A percentile compares a stretch with the other conserved stretches of the same genome.
Evolutionary conservation across 2,329 filamentous ascomycete species (phyloP).

Genomic region (Sclerotiophoma versabilis): DNA sequence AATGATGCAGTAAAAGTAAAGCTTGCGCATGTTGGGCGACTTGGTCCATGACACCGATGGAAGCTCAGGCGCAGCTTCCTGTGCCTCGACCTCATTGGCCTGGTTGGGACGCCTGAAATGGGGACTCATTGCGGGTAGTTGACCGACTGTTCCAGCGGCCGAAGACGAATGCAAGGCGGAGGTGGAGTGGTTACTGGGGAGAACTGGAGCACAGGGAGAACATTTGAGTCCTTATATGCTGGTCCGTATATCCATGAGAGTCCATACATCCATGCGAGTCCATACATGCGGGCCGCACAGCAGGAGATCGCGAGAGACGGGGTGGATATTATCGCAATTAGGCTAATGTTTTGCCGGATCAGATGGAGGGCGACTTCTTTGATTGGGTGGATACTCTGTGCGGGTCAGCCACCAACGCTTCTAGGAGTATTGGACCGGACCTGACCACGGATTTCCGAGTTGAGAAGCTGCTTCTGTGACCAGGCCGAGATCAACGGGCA

Average conservation of each 20-base stretch:
- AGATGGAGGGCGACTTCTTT: conserved; percentile 14
- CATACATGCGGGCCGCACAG: conserved; percentile 22
- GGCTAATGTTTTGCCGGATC: conserved; percentile 22
- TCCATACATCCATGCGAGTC: conserved; percentile 12
- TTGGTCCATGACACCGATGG: conserved; percentile 15
- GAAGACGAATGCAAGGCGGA: conserved; percentile 10
- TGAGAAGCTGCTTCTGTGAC: conserved; percentile 2
- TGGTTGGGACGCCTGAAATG: conserved; percentile 22
- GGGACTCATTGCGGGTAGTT: conserved; percentile 18
- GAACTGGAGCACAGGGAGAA: conserved; percentile 18
- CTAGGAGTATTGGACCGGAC: conserved; percentile 22
- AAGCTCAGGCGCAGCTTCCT: conserved; percentile 22
- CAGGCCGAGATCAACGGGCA: background rate
- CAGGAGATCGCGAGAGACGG: conserved; percentile 21
- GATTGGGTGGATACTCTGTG: conserved; percentile 15
- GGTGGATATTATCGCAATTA: conserved; percentile 23
- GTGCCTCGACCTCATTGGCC: conserved; percentile 22
- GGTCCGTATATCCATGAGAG: conserved; percentile 11
- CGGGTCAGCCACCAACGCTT: conserved; percentile 24
- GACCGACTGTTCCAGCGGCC: conserved; percentile 17
- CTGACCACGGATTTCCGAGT: conserved; percentile 17
- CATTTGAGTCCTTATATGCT: conserved; percentile 22
- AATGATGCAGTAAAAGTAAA: conserved; percentile 59
- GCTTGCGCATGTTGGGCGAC: conserved; percentile 52
- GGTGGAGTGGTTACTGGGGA: conserved; percentile 23